Evolutionary conservation across 2,329 filamentous ascomycete genomes (phyloP), one percentile per base, ranked within the genome.

Genomic region (Microsporum ferrugineum): DNA sequence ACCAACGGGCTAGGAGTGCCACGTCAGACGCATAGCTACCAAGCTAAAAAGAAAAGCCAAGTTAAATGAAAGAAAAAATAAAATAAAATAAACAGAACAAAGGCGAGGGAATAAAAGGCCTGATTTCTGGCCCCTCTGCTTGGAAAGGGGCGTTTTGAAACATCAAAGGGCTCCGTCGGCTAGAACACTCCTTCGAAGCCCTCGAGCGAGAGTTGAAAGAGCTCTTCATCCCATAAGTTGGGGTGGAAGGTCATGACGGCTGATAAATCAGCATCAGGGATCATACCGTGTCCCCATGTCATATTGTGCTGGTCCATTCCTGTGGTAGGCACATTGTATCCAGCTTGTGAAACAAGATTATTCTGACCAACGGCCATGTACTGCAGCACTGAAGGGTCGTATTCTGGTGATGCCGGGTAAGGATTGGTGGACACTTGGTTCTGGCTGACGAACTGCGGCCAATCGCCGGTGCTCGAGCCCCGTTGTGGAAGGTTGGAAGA

Each of bases 181-280:
- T 57, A 39, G 17, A 57, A 57, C 12, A 43, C 23, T 8, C 34
- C 34, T 57, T 43, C 55, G 17, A 39, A 39, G 6, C 55, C 55
- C 36, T 57, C 55, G 1, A 57, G 7, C 1, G 55, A 57, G 36
- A 57, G 39, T 7, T 57, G 34, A 34, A 57, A 43, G 10, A 57
- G 27, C 17, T 64, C 61, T 31, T 65, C 62, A 53, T 65, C 64
- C 61, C 60, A 65, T 17, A 65, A 56, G 60, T 61, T 63, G 10
- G 62, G 62, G 14, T 61, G 59, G 27, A 61, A 55, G n/a, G 62
- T 31, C 23, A 63, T 29, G 2, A 60, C 60, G 3, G 60, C 56
- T 17, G 60, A 59, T 10, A 63, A 38, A 58, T 61, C 62, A 5
- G 53, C 53, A 5, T 60, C 60, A 0, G 59, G 56, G 29, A 57